Conservation (phyloP, 352 stramenopile genomes). For the Phytophthora nicotianae region DNA sequence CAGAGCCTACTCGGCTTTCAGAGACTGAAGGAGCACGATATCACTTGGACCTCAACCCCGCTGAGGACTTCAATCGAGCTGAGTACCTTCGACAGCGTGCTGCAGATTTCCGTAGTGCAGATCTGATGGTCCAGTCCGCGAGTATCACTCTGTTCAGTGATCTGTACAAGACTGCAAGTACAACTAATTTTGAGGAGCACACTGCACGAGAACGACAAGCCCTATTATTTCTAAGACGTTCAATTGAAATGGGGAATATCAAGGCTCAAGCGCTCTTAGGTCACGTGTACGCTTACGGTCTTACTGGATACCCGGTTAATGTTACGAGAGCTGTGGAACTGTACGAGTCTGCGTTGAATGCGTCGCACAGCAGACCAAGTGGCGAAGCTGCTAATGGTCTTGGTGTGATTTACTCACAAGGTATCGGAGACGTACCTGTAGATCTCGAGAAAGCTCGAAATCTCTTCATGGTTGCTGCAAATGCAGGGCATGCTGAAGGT, state of each 20-base stretch:
- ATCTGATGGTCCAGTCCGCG: slow-evolving; percentile 53
- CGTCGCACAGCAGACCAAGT: slow-evolving; percentile 19
- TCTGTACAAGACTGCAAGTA: slow-evolving; percentile 26
- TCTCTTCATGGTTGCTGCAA: slow-evolving; percentile 59
- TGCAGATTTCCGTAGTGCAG: slow-evolving; percentile 23
- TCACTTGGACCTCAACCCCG: slow-evolving; percentile 16
- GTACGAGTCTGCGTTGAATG: slow-evolving; percentile 58
- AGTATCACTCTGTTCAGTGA: slow-evolving; percentile 69
- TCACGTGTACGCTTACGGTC: slow-evolving; percentile 67
- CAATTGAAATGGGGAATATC: slow-evolving; percentile 41
- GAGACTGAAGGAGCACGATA: slow-evolving; percentile 40
- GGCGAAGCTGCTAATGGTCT: slow-evolving; percentile 73
- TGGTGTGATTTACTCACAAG: slow-evolving; percentile 63
- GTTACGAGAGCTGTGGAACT: slow-evolving; percentile 40
- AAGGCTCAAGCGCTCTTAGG: slow-evolving; percentile 59
- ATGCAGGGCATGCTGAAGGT: slow-evolving; percentile 65
- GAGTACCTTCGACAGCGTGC: slow-evolving; percentile 60
- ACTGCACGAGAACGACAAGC: slow-evolving; percentile 40
- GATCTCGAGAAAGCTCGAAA: slow-evolving; percentile 55
- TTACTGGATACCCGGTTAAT: slow-evolving; percentile 43
- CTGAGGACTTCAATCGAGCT: slow-evolving; percentile 46
- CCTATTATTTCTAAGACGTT: slow-evolving; percentile 44
- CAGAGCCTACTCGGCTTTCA: slow-evolving; percentile 36
- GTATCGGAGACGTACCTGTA: slow-evolving; percentile 30
- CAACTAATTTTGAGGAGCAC: slow-evolving; percentile 31